Evolutionary conservation across 306 rosid genomes (phyloP), one percentile per base, ranked within the genome.

Genomic region (Vigna mungo): DNA sequence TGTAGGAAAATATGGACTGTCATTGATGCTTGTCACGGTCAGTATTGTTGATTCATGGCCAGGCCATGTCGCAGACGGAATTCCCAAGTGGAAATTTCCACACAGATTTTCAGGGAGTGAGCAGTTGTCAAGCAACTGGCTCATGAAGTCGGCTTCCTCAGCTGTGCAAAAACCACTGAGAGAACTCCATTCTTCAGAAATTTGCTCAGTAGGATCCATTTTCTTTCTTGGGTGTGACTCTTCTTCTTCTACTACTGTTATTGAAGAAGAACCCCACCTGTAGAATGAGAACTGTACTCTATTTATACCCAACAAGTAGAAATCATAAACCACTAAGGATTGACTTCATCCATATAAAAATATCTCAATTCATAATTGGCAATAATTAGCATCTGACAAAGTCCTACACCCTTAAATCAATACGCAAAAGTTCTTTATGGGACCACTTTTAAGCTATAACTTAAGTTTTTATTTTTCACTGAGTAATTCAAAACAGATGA

Each of bases 131-230:
- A 87, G 87, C n/a, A 90, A 72, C 71, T 85, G 88, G 46, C 84
- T 73, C 92, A 91, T 85, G 41, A 91, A 80, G 48, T 89, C 85
- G 71, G 86, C 85, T 60, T 91, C 97, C 58, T 87, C 87, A 6
- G 89, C 84, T 27, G 89, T 77, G 81, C 86, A 84, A 0, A 89
- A 69, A 77, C 83, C 91, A 75, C 85, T 72, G 7, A 84, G 81
- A 65, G 90, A 87, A 46, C 84, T 84, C 96, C 92, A 92, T 78
- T 89, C 88, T 76, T 80, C 86, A 80, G 88, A 86, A 77, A 81
- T 80, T 12, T 62, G 71, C 48, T 85, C 90, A 60, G 14, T 25
- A 63, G 71, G 74, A 55, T 91, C 93, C 96, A 93, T 89, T 37
- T 60, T 37, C 4, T 60, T 17, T 70, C 18, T 37, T 46, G 52